Evolutionary conservation across 352 stramenopile species (phyloP), one percentile per base, ranked within the genome.

Genomic region (Phytophthora megakarya): DNA sequence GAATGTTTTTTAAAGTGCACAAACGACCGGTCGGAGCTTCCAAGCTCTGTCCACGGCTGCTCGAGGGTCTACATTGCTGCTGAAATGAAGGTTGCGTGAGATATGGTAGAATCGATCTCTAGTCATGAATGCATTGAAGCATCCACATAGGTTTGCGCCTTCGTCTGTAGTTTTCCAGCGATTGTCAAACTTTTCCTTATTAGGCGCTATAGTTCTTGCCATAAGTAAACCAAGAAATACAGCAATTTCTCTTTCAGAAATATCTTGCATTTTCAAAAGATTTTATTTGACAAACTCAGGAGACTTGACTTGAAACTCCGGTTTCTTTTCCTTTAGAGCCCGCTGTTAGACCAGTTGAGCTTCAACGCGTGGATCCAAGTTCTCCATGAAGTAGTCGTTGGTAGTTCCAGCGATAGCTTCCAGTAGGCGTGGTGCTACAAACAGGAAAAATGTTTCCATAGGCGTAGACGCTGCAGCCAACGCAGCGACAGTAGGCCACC

Each of bases 111-210:
- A 65, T 2, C 37, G 35, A 37, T 52, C 56, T 3, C 56, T 40
- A 8, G 26, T 39, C 56, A 65, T 51, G 37, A 58, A 65, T 9
- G 3, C 3, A 1, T 25, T 25, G 26, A 58, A 58, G 37, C 45
- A 58, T 10, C 46, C 56, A 16, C 56, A n/a, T 12, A 46, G 47
- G 21, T 40, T 47, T 19, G 39, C 46, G 2, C 38, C 56, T 21
- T 58, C 56, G 25, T 62, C 54, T 12, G 54, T 48, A 19, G 44
- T 65, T 40, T 65, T 65, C 56, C 56, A 65, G 16, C 58, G 56
- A 16, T 65, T 7, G 3, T 10, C 32, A 18, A 58, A 21, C 1
- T 65, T 65, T 15, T 51, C 45, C 25, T 37, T 32, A 19, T 62
- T 62, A 3, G 54, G 54, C 3, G 30, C 26, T 11, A 62, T 53